These are phyloP conservation scores for Amphirosellinia nigrospora DNA, from an alignment of 495 filamentous ascomycete genomes.

Conservation along the genomic window DNA sequence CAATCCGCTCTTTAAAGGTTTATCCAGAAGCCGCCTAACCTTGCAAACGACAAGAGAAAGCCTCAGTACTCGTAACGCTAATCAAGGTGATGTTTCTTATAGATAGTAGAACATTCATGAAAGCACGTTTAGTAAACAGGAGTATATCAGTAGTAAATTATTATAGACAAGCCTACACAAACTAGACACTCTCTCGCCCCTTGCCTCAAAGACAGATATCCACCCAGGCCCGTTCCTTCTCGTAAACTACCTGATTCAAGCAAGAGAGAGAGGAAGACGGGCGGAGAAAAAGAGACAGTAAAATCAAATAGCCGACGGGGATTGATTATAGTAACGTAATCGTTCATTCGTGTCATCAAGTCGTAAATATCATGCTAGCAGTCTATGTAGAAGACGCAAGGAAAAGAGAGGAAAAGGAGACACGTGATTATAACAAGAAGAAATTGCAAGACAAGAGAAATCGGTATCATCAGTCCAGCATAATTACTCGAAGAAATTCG, in stretches of 20 bases:
- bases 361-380: conserved; percentile 3
- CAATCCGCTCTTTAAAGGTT: too few relatives aligned
- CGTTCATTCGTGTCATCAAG: conserved; percentile 17
- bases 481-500: background rate
- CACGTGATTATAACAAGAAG: background rate
- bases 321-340: background rate
- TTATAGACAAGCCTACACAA: conserved; percentile 1
- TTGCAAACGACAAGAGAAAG: too few relatives aligned
- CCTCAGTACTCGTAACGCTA: too few relatives aligned
- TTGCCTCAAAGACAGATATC: background rate
- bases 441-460: background rate
- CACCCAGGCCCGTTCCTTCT: background rate
- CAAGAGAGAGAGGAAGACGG: background rate
- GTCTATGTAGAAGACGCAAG: background rate
- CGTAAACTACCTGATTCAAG: background rate
- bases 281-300: background rate
- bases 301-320: background rate
- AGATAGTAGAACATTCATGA: background rate
- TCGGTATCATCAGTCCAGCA: background rate
- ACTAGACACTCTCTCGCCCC: background rate
- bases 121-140: background rate
- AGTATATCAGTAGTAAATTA: background rate
- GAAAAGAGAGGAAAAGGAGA: background rate
- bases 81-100: too few relatives aligned
- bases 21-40: too few relatives aligned